A percentile compares a stretch with the other conserved stretches of the same genome.
Evolutionary conservation across 148 eudicot species (phyloP).

Genomic region (Polygonum maritimum): DNA sequence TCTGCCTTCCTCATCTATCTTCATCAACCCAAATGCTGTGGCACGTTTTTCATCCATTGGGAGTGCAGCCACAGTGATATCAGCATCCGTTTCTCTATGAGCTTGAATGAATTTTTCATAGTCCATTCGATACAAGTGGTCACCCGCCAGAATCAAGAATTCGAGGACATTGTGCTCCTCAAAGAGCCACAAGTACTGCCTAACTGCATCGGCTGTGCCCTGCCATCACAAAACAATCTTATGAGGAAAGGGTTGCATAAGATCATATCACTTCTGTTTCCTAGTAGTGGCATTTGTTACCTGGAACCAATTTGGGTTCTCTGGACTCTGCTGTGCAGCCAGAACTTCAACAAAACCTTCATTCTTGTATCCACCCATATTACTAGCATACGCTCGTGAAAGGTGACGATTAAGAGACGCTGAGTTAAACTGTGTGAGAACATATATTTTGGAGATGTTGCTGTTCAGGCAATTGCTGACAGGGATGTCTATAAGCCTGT

Average conservation of each 20-base stretch:
- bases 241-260: background rate
- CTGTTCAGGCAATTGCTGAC: conserved; percentile 96
- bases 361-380: conserved; percentile 88
- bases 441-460: conserved; percentile 75
- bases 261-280: background rate
- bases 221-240: conserved; percentile 22
- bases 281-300: conserved; percentile 17
- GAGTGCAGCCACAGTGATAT: conserved; percentile 83
- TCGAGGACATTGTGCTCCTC: conserved; percentile 91
- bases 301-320: conserved; percentile 98
- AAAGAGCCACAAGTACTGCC: conserved; percentile 42
- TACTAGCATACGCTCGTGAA: conserved; percentile 82
- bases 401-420: conserved; percentile 93
- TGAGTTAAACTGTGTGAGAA: conserved; percentile 90
- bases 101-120: conserved; percentile 87
- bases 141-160: conserved; percentile 86
- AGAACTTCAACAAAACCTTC: conserved; percentile 98
- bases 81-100: conserved; percentile 95
- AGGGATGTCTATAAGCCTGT: conserved; percentile 86
- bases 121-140: conserved; percentile 95
- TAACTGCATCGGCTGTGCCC: conserved; percentile 64
- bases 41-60: conserved; percentile 98
- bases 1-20: conserved; percentile 89
- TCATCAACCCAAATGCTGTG: conserved; percentile 94
- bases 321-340: conserved; percentile 99